A percentile compares a stretch with the other conserved stretches of the same genome.
phyloP scores from a whole-genome alignment of 116 monocot species.

The Trichopus zeylanicus region DNA sequence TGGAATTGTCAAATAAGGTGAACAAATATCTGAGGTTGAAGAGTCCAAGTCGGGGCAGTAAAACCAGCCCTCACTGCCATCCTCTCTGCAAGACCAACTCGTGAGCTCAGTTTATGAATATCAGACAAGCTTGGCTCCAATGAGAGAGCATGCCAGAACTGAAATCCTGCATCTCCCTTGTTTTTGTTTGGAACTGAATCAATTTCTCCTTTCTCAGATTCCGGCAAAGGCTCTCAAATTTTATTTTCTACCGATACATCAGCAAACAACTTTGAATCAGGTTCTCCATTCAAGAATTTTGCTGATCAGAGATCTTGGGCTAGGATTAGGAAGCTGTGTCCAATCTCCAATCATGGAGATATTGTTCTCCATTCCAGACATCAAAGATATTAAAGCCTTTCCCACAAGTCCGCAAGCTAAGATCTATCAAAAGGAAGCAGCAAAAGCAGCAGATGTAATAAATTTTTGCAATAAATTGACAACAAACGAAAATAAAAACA shows the following conservation, averaged over 20 bases:
- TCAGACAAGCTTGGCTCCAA: constrained; percentile 12
- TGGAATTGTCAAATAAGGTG: background rate
- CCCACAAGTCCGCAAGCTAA: background rate
- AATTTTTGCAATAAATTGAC: too few species aligned
- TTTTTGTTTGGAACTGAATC: constrained; percentile 3
- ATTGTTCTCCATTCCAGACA: constrained; percentile 26
- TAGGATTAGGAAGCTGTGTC: constrained; percentile 42
- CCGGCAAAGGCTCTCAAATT: background rate
- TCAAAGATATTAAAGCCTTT: background rate
- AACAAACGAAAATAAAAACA: too few species aligned
- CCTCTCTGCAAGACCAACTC: background rate
- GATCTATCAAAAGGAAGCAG: too few species aligned
- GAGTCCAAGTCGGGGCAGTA: background rate
- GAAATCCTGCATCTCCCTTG: constrained; percentile 5
- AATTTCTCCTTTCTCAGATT: constrained; percentile 15
- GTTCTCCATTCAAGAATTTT: constrained; percentile 29
- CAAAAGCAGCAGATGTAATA: too few species aligned
- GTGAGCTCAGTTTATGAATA: background rate
- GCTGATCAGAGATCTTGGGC: constrained; percentile 39
- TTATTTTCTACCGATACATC: constrained; percentile 12
- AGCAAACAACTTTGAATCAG: constrained; percentile 23
- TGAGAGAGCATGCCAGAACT: constrained; percentile 5
- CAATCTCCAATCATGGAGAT: constrained; percentile 33
- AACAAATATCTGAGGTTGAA: background rate
- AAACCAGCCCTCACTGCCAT: background rate